A percentile compares a stretch with the other conserved stretches of the same genome.
phyloP scores from a whole-genome alignment of 768 basidiomycete genomes.

The Suillus cothurnatus region DNA sequence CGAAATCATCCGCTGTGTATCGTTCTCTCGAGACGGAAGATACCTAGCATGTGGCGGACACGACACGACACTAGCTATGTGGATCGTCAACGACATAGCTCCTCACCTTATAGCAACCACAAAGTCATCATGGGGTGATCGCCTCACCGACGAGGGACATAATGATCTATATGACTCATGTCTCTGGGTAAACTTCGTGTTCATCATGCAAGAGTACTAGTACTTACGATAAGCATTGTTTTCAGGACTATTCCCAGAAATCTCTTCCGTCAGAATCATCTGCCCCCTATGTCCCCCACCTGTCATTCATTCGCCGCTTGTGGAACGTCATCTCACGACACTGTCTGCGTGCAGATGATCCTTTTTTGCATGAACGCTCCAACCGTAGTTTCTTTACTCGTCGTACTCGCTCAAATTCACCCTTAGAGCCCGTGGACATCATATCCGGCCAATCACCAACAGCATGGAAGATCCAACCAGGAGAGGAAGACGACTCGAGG shows the following conservation, averaged over 20 bases:
- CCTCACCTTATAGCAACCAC: background rate
- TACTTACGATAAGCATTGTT: background rate
- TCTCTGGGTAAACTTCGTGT: background rate
- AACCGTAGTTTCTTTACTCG: background rate
- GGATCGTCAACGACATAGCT: background rate
- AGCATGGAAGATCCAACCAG: background rate
- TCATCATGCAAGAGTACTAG: background rate
- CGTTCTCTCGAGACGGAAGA: background rate
- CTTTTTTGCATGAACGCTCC: background rate
- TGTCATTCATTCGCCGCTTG: background rate
- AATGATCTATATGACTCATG: background rate
- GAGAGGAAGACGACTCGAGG: background rate
- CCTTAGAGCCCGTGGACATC: background rate
- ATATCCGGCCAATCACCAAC: background rate
- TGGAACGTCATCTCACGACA: background rate
- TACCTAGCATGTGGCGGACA: background rate
- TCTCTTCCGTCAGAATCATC: background rate
- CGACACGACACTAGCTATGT: background rate
- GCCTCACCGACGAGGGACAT: too few relatives aligned
- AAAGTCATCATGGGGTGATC: background rate
- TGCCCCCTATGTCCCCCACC: background rate
- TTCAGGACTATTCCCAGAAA: background rate
- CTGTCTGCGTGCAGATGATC: background rate
- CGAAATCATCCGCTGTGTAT: background rate
- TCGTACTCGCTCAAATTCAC: background rate